Evolutionary conservation across 345 rosid species (phyloP).

Genomic region (Schrenkiella parvula): DNA sequence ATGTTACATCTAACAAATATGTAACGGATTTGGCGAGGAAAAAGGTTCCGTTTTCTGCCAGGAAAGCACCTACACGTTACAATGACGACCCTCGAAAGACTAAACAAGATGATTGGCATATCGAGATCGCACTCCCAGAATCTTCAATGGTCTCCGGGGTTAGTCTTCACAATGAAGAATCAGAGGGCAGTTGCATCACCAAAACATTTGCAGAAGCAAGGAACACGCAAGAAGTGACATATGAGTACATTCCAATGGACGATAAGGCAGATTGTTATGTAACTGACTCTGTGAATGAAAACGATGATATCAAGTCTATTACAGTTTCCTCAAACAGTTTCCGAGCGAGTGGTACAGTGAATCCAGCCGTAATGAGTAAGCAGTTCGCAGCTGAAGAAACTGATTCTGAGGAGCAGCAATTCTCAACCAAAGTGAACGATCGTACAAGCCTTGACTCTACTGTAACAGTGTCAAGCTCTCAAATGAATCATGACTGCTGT

Average conservation of each 20-base stretch:
- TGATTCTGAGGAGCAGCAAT: conserved; percentile 41
- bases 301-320: conserved; percentile 46
- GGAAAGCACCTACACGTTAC: conserved; percentile 43
- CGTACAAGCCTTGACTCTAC: conserved; percentile 70
- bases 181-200: conserved; percentile 71
- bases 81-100: conserved; percentile 36
- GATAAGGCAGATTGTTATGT: conserved; percentile 62
- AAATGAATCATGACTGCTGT: conserved; percentile 48
- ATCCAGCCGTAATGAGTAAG: conserved; percentile 42
- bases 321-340: conserved; percentile 47
- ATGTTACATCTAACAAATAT: conserved; percentile 39
- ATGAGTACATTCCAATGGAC: conserved; percentile 55
- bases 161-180: conserved; percentile 63
- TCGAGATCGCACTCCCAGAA: conserved; percentile 73
- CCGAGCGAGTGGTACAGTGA: conserved; percentile 36
- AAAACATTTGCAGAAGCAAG: conserved; percentile 49
- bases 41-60: conserved; percentile 54
- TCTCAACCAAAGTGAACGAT: conserved; percentile 46
- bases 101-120: conserved; percentile 66
- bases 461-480: conserved; percentile 60
- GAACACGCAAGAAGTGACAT: conserved; percentile 42
- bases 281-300: conserved; percentile 43
- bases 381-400: conserved; percentile 45
- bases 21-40: conserved; percentile 43
- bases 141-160: conserved; percentile 35